These are phyloP conservation scores for Panaeolus papilionaceus DNA, from an alignment of 768 basidiomycete genomes.

Conservation along the genomic window DNA sequence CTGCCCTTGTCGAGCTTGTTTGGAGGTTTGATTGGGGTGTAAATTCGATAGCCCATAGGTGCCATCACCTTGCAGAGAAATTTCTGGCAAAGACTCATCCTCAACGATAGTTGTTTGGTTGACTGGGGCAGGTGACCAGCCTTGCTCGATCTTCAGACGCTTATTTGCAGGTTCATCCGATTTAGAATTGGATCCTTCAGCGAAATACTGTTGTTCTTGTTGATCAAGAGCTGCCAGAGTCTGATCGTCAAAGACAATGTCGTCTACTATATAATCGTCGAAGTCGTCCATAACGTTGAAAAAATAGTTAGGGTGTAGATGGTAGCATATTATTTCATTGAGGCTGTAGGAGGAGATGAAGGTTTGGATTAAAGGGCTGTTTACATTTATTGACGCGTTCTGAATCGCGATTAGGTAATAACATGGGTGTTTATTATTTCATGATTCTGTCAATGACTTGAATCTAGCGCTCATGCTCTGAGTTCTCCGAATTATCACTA, in stretches of 20 bases:
- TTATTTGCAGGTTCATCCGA: slow-evolving; percentile 52
- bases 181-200: slow-evolving; percentile 29
- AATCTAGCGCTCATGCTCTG: slow-evolving; percentile 1
- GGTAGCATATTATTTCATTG: slow-evolving; percentile 7
- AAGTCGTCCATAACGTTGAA: slow-evolving; percentile 57
- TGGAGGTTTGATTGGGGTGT: not conserved
- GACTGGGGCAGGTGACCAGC: slow-evolving; percentile 46
- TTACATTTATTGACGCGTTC: slow-evolving; percentile 9
- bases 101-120: slow-evolving; percentile 40
- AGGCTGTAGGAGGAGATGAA: not conserved
- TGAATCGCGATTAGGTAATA: slow-evolving; percentile 1
- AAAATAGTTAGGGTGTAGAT: not conserved
- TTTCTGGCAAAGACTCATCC: slow-evolving; percentile 64
- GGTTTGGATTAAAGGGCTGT: not conserved
- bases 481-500: slow-evolving; percentile 31
- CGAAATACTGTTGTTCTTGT: slow-evolving; percentile 54
- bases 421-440: not conserved
- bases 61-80: slow-evolving; percentile 65
- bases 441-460: not conserved
- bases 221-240: slow-evolving; percentile 66
- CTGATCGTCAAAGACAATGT: slow-evolving; percentile 66
- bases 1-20: slow-evolving; percentile 19
- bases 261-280: slow-evolving; percentile 71
- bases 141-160: slow-evolving; percentile 57
- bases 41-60: slow-evolving; percentile 48